Evolutionary conservation across 2,329 filamentous ascomycete genomes (phyloP).

Genomic region (Diaporthe citri): DNA sequence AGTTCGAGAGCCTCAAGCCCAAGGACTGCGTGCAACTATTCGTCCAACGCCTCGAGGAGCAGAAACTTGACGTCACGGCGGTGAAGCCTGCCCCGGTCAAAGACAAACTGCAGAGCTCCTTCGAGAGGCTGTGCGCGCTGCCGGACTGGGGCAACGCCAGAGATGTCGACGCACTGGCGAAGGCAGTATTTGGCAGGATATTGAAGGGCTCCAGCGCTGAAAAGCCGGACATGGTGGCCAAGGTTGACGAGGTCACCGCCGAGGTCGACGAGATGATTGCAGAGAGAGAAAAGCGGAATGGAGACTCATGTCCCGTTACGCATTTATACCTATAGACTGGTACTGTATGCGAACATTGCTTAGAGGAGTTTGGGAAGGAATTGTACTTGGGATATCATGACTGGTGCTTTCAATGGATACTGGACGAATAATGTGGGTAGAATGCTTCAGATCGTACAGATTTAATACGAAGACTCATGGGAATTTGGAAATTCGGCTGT

Average conservation of each 20-base stretch:
- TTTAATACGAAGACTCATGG: background rate
- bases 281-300: slow-evolving; percentile 28
- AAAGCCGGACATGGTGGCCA: slow-evolving; percentile 18
- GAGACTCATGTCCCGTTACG: slow-evolving; percentile 7
- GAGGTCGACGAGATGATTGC: slow-evolving; percentile 28
- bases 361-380: background rate
- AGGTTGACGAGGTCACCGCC: background rate
- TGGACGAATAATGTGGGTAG: background rate
- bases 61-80: slow-evolving; percentile 38
- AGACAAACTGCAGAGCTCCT: slow-evolving; percentile 46
- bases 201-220: slow-evolving; percentile 23
- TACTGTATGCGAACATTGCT: background rate
- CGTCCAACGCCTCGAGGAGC: slow-evolving; percentile 46
- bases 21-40: slow-evolving; percentile 61
- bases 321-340: slow-evolving; percentile 25
- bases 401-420: background rate
- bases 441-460: background rate
- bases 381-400: background rate
- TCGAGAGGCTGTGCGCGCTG: slow-evolving; percentile 21
- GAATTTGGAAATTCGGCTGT: too few relatives aligned
- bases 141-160: slow-evolving; percentile 32
- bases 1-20: slow-evolving; percentile 63
- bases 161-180: slow-evolving; percentile 9
- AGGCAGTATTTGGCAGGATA: slow-evolving; percentile 29
- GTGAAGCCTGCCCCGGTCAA: slow-evolving; percentile 42